Conservation (phyloP, 2,329 filamentous ascomycete genomes). For the Colletotrichum graminicola region DNA sequence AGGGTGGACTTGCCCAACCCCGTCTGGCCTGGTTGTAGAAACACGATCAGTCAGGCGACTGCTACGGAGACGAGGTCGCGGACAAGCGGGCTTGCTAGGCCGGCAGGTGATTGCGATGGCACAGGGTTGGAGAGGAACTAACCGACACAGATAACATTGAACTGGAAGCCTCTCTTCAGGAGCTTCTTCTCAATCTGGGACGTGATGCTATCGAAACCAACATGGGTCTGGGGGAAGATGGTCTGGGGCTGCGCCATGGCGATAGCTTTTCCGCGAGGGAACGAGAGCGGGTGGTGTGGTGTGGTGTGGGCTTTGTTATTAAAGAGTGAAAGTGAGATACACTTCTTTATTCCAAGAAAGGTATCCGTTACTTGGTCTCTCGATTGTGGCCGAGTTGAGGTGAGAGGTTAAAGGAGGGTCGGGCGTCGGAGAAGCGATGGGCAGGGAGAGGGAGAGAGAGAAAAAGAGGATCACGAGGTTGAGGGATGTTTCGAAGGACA, state of each 20-base stretch:
- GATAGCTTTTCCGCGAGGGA: slow-evolving; percentile 48
- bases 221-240: slow-evolving; percentile 94
- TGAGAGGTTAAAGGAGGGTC: slow-evolving; percentile 28
- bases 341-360: slow-evolving; percentile 54
- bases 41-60: slow-evolving; percentile 25
- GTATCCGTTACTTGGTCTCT: slow-evolving; percentile 32
- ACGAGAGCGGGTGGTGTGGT: slow-evolving; percentile 47
- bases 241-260: slow-evolving; percentile 71
- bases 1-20: slow-evolving; percentile 98
- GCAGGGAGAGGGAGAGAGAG: slow-evolving; percentile 22
- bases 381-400: slow-evolving; percentile 47
- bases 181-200: slow-evolving; percentile 99
- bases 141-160: slow-evolving; percentile 99
- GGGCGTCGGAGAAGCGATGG: slow-evolving; percentile 37
- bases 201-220: slow-evolving; percentile 99
- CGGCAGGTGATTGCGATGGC: background rate
- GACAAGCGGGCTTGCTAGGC: slow-evolving; percentile 13
- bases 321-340: slow-evolving; percentile 47
- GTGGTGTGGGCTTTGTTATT: slow-evolving; percentile 48
- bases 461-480: slow-evolving; percentile 40
- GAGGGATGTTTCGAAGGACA: slow-evolving; percentile 43
- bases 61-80: slow-evolving; percentile 18
- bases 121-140: slow-evolving; percentile 58
- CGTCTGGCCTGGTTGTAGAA: slow-evolving; percentile 80
- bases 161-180: slow-evolving; percentile 99